Evolutionary conservation across 1,139 yeast species (phyloP), one percentile per base, ranked within the genome.

Genomic region (Spencermartinsiella ligniputridi): DNA sequence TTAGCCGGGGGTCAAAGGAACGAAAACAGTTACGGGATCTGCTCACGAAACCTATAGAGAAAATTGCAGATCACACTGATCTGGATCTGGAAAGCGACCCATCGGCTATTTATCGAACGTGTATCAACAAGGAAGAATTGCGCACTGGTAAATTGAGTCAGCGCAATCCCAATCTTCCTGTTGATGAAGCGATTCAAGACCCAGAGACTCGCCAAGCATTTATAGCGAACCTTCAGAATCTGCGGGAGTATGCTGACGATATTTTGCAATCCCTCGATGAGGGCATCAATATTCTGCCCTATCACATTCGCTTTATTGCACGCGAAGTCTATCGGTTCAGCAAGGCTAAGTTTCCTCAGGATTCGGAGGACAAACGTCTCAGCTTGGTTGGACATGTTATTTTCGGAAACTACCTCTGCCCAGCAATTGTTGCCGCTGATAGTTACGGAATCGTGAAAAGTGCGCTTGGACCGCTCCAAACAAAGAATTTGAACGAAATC

Each of bases 21-120:
- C 71, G 85, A 45, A 73, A 73, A 42, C 70, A 75, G 29, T 70
- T 83, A 41, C 74, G 77, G 52, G 59, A 65, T 1, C 49, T 86
- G 9, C 65, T 88, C 30, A 78, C 82, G 0, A 74, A 78, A n/a
- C 74, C 42, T 65, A 71, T 76, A 35, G 56, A 63, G 25, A 70
- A 64, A 41, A 70, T 78, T n/a, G 66, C 77, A 5, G 81, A 79
- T 15, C 69, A 76, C 46, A 82, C 79, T 20, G 80, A 76, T 36
- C 57, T 78, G 9, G 79, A 79, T 48, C 78, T 88, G 55, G 97
- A 90, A 58, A 81, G 92, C 47, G 87, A 90, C 59, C 97, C 98
- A 1, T 63, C 77, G 5, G 66, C 70, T n/a, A 68, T 69, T 30
- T 81, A 82, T 60, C 66, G 70, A 21, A 60, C 62, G 2, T 52